These are phyloP conservation scores for Persicaria maculosa DNA, from an alignment of 148 eudicot genomes.

Conservation along the genomic window DNA sequence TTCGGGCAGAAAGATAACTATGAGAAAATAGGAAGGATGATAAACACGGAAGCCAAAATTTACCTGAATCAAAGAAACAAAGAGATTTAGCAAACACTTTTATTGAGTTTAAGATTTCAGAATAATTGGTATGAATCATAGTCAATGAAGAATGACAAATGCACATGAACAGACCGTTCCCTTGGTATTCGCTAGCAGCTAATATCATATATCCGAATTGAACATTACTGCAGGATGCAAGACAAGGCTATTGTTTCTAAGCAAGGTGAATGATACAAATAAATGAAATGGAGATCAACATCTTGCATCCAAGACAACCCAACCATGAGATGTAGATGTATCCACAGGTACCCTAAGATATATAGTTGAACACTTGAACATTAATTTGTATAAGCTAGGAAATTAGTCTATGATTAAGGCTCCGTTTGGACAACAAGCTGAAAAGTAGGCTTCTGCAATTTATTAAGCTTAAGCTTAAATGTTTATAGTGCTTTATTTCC, in stretches of 20 bases:
- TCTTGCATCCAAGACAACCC: background rate
- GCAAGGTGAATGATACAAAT: background rate
- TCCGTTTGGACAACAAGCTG: too few relatives aligned
- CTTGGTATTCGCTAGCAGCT: background rate
- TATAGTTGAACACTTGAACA: background rate
- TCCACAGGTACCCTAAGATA: background rate
- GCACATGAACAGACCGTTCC: background rate
- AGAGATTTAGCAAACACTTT: background rate
- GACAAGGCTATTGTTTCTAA: background rate
- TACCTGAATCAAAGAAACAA: background rate
- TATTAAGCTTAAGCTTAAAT: too few relatives aligned
- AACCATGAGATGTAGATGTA: background rate
- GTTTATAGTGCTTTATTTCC: too few relatives aligned
- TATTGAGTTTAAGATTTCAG: background rate
- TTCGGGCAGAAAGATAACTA: background rate
- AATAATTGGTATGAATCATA: background rate
- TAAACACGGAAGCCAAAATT: background rate
- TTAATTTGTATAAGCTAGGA: background rate
- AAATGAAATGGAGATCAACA: background rate
- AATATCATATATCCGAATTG: background rate
- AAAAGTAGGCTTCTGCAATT: too few relatives aligned
- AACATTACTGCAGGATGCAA: background rate
- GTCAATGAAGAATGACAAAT: background rate
- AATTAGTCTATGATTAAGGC: background rate
- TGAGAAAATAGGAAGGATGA: background rate